Base-by-base conservation (phyloP, 2,329 filamentous ascomycete species). In the Monosporascus cannonballus region DNA sequence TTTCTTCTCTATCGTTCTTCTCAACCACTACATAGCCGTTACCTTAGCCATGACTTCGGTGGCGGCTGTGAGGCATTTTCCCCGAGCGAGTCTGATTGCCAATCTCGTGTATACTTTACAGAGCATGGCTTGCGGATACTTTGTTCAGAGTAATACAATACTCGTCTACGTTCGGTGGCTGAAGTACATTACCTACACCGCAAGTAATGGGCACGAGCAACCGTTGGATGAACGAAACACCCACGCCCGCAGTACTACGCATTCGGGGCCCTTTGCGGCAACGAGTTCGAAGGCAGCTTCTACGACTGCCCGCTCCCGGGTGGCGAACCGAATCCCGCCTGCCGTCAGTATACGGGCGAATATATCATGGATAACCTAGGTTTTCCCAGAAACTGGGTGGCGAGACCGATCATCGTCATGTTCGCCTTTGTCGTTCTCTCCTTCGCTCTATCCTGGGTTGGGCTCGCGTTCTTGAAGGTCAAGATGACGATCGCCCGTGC, bases 121-220 rank as follows among this genome's bases (percentile, higher is more conserved):
- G 63, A 86, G 80, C 2, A 83, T 90, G 73, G 84, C 84, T 0
- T 90, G 87, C 57, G 88, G 88, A 1, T 90, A 86, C 67, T 91
- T 92, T 58, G 82, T 91, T 15, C 87, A 91, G 65, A 76, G 78
- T 11, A 82, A 88, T 50, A 83, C 84, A 5, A 87, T 92, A 3
- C 86, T 88, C 0, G 74, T 91, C 1, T 92, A 90, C 60, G 81
- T 90, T n/a, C 77, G 87, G 51, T 92, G 88, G 88, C 72, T 88
- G 2, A 91, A 90, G 64, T 87, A 83, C 73, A 76, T 77, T 24
- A 79, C 81, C 1, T 86, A 84, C 57, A 76, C 78, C 22, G 78
- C 78, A 68, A 64, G 74, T 63, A 4, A 11, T 24, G 2, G 8
- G 18, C 38, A 3, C 64, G 61, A 4, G 64, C 63, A 4, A 69